Evolutionary conservation across 2,329 filamentous ascomycete genomes (phyloP), one percentile per base, ranked within the genome.

Genomic region (Fusarium tjaetaba): DNA sequence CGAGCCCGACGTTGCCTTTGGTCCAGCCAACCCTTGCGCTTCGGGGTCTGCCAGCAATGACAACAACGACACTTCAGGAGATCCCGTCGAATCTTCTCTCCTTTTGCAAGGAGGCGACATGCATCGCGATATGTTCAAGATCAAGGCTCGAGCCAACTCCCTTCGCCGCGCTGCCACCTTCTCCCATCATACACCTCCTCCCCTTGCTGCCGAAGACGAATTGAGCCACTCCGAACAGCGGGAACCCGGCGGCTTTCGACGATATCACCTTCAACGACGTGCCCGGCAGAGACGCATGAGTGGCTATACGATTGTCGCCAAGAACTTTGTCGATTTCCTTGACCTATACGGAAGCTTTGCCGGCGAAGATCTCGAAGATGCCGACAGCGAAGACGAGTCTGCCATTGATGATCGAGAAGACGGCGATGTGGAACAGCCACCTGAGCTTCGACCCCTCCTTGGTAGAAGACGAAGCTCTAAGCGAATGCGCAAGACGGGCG

Each of bases 311-410:
- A 88, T 91, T 13, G 87, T 93, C 28, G 91, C 92, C 2, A 85
- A 86, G 67, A 93, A 91, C 78, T 95, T 95, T 79, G 89, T 94
- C 72, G 92, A 93, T 62, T 95, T 94, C 72, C 84, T 95, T 28
- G 91, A 93, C 67, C 84, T 95, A 1, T 95, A 95, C 77, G 93
- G 93, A 4, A 90, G 89, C 74, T 95, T 95, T 80, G 93, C 93
- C 7, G 93, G 93, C 57, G 93, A 95, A 79, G 91, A 94, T 61
- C 82, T 90, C 7, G 86, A 85, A 36, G 87, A 89, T 61, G 80
- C 77, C 30, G 82, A 84, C 46, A 87, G 85, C 2, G 88, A 89
- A 61, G 90, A 92, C 45, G 91, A 93, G 68, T 82, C 81, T 36
- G 88, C 88, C 28, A 84, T 88, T 32, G 82, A 85, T 28, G 86